Percentiles rank a stretch among this genome's conserved stretches.
These are phyloP conservation scores for Pseudocercospora musae DNA, from an alignment of 2,329 filamentous ascomycete genomes.

Conservation along the genomic window DNA sequence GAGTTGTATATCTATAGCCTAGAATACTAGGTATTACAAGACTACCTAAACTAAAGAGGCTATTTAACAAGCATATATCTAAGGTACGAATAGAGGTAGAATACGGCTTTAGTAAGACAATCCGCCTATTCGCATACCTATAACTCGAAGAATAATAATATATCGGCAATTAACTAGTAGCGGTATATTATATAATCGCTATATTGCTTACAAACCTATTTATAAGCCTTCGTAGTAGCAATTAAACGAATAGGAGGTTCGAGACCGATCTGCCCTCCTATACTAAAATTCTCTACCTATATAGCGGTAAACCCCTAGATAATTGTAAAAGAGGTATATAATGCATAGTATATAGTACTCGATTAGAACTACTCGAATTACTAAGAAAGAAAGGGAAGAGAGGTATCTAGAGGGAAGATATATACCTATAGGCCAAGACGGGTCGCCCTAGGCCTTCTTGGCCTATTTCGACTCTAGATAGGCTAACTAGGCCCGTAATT, in stretches of 20 bases:
- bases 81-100: neutral
- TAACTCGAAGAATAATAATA: neutral
- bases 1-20: too few relatives aligned
- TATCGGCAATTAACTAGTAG: neutral
- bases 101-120: neutral
- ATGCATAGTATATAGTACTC: too few relatives aligned
- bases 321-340: too few relatives aligned
- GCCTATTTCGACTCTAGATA: too few relatives aligned
- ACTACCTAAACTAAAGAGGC: neutral
- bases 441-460: too few relatives aligned
- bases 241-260: neutral
- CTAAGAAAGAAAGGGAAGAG: too few relatives aligned
- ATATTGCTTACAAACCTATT: neutral
- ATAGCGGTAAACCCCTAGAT: neutral
- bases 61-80: neutral
- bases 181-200: neutral
- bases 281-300: neutral
- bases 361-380: too few relatives aligned
- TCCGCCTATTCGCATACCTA: neutral
- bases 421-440: too few relatives aligned
- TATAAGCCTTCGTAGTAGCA: neutral
- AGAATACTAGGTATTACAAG: too few relatives aligned
- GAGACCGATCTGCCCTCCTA: neutral
- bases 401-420: too few relatives aligned
- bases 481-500: too few relatives aligned